Evolutionary conservation across 2,329 filamentous ascomycete genomes (phyloP), one percentile per base, ranked within the genome.

Genomic region (Penicillium sp.): DNA sequence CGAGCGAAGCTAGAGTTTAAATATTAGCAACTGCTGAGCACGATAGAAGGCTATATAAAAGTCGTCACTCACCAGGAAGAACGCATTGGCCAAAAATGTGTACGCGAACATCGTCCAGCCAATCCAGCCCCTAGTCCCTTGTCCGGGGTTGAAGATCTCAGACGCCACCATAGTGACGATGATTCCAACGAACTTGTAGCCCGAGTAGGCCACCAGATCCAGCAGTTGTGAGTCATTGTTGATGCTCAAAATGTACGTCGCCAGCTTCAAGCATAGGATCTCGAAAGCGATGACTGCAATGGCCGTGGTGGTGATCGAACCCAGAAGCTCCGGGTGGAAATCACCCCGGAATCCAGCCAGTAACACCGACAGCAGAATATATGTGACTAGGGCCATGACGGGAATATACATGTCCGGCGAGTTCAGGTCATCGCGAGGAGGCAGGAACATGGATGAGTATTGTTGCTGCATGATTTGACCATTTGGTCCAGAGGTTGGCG

Each of bases 361-460:
- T 40, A 97, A 82, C 1, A 93, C 94, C 6, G 90, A 95, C 12
- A 99, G 83, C 34, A 99, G 87, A 61, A 99, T 96, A 75, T 99
- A 99, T 25, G 94, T 99, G 45, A 97, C 91, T 50, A 99, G 81
- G 1, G 94, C 93, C 94, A 99, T 99, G 68, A 95, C 88, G 56
- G 92, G 92, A 66, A 99, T 99, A 78, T 99, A 99, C 92, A 99
- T 97, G 76, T 99, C 94, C 16, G 95, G 94, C 62, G 91, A 95
- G 77, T 99, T 99, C 74, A 97, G 81, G 70, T 99, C 94, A 73
- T 99, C 93, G 61, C 94, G 84, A 2, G 94, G 94, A 6, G 94
- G 91, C 8, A 97, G 82, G 75, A 94, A 99, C 69, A 75, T 77
- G 54, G 76, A 79, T 31, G 73, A 76, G 60, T 79, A 78, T 62